phyloP scores from a whole-genome alignment of 257 asterid genomes.

The Capsicum chinense region DNA sequence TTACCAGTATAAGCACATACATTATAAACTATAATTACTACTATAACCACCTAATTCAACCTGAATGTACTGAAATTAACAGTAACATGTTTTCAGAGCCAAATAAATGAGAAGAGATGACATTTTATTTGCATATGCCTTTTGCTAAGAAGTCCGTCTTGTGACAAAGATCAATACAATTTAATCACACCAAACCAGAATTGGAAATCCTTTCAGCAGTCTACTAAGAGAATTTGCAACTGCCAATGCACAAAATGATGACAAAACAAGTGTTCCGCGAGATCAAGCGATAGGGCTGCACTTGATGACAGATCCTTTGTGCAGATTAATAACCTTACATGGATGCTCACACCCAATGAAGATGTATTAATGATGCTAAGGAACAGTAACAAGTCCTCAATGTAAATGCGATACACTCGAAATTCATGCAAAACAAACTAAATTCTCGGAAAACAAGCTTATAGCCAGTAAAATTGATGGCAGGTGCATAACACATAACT shows the following conservation, averaged over 20 bases:
- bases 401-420: neutral
- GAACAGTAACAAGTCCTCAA: neutral
- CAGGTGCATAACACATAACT: neutral
- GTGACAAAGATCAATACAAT: neutral
- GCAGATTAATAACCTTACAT: neutral
- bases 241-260: neutral
- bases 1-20: neutral
- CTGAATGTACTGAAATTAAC: neutral
- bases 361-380: constrained; percentile 15
- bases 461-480: neutral
- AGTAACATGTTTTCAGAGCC: neutral
- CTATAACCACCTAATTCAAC: neutral
- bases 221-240: neutral
- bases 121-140: neutral
- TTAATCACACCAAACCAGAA: neutral
- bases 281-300: constrained; percentile 2
- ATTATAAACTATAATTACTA: neutral
- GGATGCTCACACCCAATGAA: neutral
- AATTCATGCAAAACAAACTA: neutral
- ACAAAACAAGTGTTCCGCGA: neutral
- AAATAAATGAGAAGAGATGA: neutral
- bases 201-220: neutral
- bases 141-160: neutral
- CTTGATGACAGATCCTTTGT: neutral
- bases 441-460: constrained; percentile 2